A percentile compares a stretch with the other conserved stretches of the same genome.
Conservation (phyloP, 2,329 filamentous ascomycete genomes). For the Fusarium burgessii region DNA sequence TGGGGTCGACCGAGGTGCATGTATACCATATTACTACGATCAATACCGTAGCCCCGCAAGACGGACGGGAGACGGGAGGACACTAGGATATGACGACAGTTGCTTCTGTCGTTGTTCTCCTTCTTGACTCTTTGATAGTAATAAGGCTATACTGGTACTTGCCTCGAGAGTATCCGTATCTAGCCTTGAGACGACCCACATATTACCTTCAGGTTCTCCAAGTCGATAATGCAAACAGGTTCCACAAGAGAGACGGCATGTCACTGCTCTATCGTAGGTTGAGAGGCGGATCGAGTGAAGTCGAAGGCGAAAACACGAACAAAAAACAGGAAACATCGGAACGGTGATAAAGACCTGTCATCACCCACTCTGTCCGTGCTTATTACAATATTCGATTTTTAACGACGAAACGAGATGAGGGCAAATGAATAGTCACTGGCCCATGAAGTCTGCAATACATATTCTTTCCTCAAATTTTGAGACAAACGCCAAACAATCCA, state of each 20-base stretch:
- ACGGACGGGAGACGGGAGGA: constrained; percentile 24
- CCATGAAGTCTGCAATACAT: background rate
- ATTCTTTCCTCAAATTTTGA: background rate
- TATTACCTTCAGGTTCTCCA: constrained; percentile 20
- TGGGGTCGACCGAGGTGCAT: constrained; percentile 9
- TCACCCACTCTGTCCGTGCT: constrained; percentile 10
- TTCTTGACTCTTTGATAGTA: background rate
- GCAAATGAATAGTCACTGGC: background rate
- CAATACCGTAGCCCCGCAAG: constrained; percentile 4
- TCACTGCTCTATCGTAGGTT: constrained; percentile 37
- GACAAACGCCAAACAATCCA: background rate
- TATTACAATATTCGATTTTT: constrained; percentile 9
- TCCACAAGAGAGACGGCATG: constrained; percentile 36
- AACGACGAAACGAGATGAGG: background rate
- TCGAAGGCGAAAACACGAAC: constrained; percentile 9
- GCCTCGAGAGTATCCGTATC: constrained; percentile 1
- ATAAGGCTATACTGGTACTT: constrained; percentile 24
- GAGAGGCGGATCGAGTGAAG: constrained; percentile 21
- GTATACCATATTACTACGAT: background rate
- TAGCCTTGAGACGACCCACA: constrained; percentile 25
- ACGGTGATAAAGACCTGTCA: constrained; percentile 6
- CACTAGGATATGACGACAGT: constrained; percentile 37
- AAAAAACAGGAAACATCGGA: constrained; percentile 14
- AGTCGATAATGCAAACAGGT: constrained; percentile 34
- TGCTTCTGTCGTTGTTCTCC: constrained; percentile 18